phyloP scores from a whole-genome alignment of 306 rosid genomes.

The Cicer chorassanicum region DNA sequence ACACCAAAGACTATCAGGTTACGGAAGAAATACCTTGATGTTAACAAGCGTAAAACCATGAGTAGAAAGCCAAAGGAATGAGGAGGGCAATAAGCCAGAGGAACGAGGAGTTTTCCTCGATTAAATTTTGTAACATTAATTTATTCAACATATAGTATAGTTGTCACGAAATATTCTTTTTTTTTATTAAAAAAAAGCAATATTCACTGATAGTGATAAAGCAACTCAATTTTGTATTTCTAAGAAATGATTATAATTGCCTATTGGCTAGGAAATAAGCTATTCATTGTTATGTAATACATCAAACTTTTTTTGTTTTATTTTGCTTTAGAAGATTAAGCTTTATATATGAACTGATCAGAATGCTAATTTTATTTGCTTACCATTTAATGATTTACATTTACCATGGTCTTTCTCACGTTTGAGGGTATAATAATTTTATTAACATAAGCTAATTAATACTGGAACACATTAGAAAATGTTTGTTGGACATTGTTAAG shows the following conservation, averaged over 20 bases:
- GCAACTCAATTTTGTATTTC: constrained; percentile 44
- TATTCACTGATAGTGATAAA: constrained; percentile 46
- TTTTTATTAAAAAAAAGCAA: background rate
- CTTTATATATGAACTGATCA: background rate
- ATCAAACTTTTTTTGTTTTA: background rate
- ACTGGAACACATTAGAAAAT: background rate
- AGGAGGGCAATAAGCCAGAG: constrained; percentile 50
- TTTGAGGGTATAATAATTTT: background rate
- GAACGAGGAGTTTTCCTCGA: constrained; percentile 50
- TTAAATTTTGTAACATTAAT: constrained; percentile 49
- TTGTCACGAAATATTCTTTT: constrained; percentile 41
- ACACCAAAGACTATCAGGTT: constrained; percentile 89
- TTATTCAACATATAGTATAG: constrained; percentile 36
- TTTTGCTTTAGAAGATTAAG: background rate
- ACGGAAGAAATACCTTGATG: constrained; percentile 91
- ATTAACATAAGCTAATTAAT: background rate
- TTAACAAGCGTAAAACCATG: constrained; percentile 87
- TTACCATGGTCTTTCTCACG: background rate
- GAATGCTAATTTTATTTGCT: constrained; percentile 10
- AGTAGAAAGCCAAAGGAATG: constrained; percentile 80
- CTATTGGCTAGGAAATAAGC: constrained; percentile 37
- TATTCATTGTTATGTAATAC: constrained; percentile 36
- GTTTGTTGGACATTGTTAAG: background rate
- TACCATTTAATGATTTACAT: constrained; percentile 9
- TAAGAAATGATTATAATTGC: constrained; percentile 35